Base-by-base conservation (phyloP, 805 yeast genomes). In the Spathaspora boniae region DNA sequence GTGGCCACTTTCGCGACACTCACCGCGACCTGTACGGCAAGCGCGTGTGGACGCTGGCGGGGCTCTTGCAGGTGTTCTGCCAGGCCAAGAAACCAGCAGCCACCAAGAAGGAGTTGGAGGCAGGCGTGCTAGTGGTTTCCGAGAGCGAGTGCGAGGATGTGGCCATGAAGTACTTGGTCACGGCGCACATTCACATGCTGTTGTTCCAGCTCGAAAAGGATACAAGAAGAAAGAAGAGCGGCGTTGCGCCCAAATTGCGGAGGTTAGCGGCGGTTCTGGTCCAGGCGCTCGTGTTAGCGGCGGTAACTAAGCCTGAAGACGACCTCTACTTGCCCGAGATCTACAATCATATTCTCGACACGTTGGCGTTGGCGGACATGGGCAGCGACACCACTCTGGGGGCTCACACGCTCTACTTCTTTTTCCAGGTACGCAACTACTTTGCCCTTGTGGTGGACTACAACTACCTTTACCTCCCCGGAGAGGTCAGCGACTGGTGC, bases 331-430 rank as follows among this genome's bases (percentile, higher is more conserved):
- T 20, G 5, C 11, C 25, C 15, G 16, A 26, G 16, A 11, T 24
- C 7, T 38, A 38, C 24, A 38, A 38, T 29, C n/a, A 25, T 17
- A 29, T 38, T 6, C 20, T 38, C 15, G 7, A 14, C 9, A 12
- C 29, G n/a, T 4, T 34, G 3, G 6, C 17, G 5, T 4, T 2
- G 6, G 17, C 9, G 4, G 15, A 9, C 4, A 6, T 15, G 7
- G 25, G 27, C n/a, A 6, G 33, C 9, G 16, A 21, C 26, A 23
- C 31, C 4, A 9, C 20, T 4, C 20, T 24, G 2, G 34, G 34
- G 3, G 18, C 26, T 14, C 34, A 31, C 18, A 31, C 34, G n/a
- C 18, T 31, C 8, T 12, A 19, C n/a, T 38, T 38, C 24, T 38
- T 38, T 16, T 17, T n/a, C 5, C 6, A 18, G 7, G 9, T 38